Evolutionary conservation across 78 protist species (phyloP).

Genomic region (Planoprotostelium fungivorum): DNA sequence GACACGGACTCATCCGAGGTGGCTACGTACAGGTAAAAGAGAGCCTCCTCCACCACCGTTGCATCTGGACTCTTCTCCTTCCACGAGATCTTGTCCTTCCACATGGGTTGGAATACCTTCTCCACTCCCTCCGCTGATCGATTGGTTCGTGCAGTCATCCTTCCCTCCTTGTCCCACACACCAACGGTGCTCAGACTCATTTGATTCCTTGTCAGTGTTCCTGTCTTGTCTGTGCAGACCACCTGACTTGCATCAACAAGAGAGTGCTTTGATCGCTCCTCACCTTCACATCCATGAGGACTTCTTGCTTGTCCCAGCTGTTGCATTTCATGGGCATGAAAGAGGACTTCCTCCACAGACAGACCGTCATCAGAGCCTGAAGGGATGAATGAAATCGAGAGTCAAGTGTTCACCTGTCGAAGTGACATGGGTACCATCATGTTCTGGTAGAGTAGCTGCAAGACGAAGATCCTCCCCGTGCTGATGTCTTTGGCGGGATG

Average conservation of each 20-base stretch:
- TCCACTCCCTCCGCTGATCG: not conserved
- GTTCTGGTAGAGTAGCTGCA: not conserved
- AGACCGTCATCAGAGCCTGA: too few species aligned
- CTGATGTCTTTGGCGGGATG: not conserved
- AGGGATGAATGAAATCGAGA: too few species aligned
- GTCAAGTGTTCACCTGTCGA: too few species aligned
- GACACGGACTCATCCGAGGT: not conserved
- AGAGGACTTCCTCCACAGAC: not conserved
- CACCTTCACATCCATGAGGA: not conserved
- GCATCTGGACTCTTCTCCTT: not conserved
- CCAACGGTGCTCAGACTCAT: not conserved
- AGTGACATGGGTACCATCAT: not conserved
- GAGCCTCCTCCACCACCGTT: not conserved
- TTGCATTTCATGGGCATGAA: not conserved
- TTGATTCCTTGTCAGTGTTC: not conserved
- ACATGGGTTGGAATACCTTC: not conserved
- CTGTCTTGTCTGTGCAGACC: not conserved
- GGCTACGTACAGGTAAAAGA: not conserved
- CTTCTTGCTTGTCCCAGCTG: not conserved
- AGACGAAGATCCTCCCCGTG: not conserved
- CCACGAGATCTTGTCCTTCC: not conserved
- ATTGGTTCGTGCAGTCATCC: not conserved
- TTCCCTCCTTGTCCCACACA: not conserved
- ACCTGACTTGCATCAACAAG: not conserved
- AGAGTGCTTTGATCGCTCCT: not conserved